Evolutionary conservation across 345 rosid species (phyloP), one percentile per base, ranked within the genome.

Genomic region (Hibiscus syriacus): DNA sequence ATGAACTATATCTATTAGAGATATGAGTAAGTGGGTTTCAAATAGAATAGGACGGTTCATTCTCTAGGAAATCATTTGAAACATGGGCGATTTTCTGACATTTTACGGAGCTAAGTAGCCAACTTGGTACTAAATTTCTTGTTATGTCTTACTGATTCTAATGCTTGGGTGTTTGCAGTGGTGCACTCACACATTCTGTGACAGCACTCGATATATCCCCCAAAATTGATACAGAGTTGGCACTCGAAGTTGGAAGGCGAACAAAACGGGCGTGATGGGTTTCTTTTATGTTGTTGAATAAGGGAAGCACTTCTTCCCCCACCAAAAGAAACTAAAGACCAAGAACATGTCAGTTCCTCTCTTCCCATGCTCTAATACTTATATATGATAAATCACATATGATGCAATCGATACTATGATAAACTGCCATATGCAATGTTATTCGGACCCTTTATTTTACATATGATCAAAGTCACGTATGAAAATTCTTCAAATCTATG

Each of bases 181-280:
- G 97, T 5, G 97, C 95, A 17, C 72, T 94, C 63, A 94, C 99
- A 0, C 97, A 94, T 81, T 94, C 97, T 6, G 98, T 94, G 0
- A 88, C 84, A 79, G 98, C 97, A 1, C 86, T 94, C 11, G 98
- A 94, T 60, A 86, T 94, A 74, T 94, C 97, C 58, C 88, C 90
- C 71, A 92, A 94, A 79, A 89, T 94, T 5, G 99, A 92, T 61
- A 89, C 87, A 30, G 98, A 92, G 60, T 81, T 94, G 77, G 98
- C 97, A 22, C 93, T 92, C 32, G 70, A 80, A 74, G 96, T 94
- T 19, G 99, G 98, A 75, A 87, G 96, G 77, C 89, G 98, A 4
- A 89, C 96, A 0, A 94, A 90, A 64, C 81, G 98, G 60, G 98
- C 92, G 10, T 93, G 81, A 82, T 55, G 41, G 4, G 20, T 45